phyloP scores from a whole-genome alignment of 805 yeast genomes.

The Sugiyamaella marilandica region DNA sequence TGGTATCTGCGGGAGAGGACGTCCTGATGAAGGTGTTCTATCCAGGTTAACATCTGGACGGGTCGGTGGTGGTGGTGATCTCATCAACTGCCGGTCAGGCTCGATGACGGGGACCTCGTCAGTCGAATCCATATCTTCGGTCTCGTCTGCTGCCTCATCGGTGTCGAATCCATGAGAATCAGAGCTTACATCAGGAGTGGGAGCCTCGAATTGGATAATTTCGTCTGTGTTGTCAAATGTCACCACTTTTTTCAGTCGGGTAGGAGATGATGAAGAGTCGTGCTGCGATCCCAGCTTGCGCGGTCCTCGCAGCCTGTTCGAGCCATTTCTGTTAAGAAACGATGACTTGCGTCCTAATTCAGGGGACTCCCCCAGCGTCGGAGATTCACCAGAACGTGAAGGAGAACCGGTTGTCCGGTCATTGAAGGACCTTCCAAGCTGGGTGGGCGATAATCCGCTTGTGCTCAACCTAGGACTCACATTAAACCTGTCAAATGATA shows the following conservation, averaged over 20 bases:
- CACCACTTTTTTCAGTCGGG: conserved; percentile 23
- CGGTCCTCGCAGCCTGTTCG: conserved; percentile 19
- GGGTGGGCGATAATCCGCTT: neutral
- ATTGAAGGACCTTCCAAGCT: neutral
- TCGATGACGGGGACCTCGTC: conserved; percentile 22
- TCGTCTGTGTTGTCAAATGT: conserved; percentile 23
- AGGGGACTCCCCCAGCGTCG: neutral
- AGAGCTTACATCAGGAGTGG: conserved; percentile 21
- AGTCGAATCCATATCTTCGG: conserved; percentile 13
- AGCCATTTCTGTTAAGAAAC: conserved; percentile 16
- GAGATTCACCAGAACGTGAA: no score
- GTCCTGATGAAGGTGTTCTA: neutral
- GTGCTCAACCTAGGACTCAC: neutral
- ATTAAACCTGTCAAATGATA: neutral
- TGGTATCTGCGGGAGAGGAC: conserved; percentile 24
- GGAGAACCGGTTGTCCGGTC: neutral
- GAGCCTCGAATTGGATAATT: conserved; percentile 24
- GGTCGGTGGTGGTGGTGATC: neutral
- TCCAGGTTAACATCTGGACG: neutral
- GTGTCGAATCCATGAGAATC: conserved; percentile 10
- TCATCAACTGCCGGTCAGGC: conserved; percentile 9
- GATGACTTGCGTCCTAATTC: conserved; percentile 17
- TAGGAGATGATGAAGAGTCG: conserved; percentile 6
- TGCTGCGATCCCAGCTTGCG: conserved; percentile 6
- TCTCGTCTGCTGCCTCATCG: conserved; percentile 14